Evolutionary conservation across 768 basidiomycete species (phyloP).

Genomic region (Cystofilobasidium bisporidii): DNA sequence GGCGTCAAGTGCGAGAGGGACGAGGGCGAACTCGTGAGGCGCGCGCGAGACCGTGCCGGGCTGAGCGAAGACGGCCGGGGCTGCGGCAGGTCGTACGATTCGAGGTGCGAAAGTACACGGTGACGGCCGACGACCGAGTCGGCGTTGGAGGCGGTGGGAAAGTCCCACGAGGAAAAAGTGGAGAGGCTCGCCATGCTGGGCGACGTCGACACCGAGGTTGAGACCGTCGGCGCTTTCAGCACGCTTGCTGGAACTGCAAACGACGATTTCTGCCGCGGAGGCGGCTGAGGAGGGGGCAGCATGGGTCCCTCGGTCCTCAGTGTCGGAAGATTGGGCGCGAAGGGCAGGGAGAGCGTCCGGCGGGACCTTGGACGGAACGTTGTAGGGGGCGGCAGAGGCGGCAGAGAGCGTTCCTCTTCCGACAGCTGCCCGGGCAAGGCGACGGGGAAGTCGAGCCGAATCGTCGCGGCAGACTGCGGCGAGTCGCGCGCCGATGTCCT

Average conservation of each 20-base stretch:
- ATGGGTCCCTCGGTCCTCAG: background rate
- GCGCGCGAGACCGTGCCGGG: background rate
- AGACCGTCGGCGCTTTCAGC: constrained; percentile 4
- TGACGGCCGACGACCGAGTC: background rate
- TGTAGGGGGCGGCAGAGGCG: constrained; percentile 5
- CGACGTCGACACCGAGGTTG: constrained; percentile 1
- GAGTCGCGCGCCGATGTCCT: background rate
- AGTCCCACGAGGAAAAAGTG: constrained; percentile 17
- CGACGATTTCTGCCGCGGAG: background rate
- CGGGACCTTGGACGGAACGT: constrained; percentile 20
- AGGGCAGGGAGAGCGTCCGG: constrained; percentile 20
- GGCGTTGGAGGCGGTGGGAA: background rate
- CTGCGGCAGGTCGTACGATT: constrained; percentile 12
- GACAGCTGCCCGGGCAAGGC: background rate
- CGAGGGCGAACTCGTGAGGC: background rate
- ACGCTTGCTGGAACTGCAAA: constrained; percentile 5
- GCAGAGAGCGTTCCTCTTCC: background rate
- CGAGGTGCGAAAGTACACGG: constrained; percentile 4
- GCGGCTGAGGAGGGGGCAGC: background rate
- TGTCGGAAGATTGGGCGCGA: constrained; percentile 10
- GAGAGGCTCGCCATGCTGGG: constrained; percentile 7
- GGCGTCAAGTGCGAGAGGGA: background rate
- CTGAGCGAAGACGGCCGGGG: background rate
- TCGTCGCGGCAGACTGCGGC: background rate
- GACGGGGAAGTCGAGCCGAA: background rate